Conservation (phyloP, 192 early-diverging fungal species). For the Chytriomyces sp. region DNA sequence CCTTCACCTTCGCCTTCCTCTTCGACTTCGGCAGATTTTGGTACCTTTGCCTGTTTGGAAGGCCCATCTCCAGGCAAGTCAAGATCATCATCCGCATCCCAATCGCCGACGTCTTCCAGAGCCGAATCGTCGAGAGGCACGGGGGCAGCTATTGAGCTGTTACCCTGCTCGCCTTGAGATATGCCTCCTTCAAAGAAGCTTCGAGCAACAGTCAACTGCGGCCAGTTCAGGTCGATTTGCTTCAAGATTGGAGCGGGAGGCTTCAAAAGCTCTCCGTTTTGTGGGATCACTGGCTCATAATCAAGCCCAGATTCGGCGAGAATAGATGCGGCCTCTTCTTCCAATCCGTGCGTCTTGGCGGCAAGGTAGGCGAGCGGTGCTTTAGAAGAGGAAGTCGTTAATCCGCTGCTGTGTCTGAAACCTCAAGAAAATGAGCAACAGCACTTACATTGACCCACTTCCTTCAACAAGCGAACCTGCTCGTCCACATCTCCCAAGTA, state of each 20-base stretch:
- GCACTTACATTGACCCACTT: constrained; percentile 81
- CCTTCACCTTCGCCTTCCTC: constrained; percentile 66
- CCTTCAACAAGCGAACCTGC: constrained; percentile 80
- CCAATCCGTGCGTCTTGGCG: constrained; percentile 87
- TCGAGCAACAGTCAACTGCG: constrained; percentile 80
- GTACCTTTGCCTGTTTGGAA: constrained; percentile 19
- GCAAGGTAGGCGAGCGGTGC: constrained; percentile 91
- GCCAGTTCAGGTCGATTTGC: constrained; percentile 89
- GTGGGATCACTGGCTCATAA: constrained; percentile 54
- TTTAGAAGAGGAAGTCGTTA: constrained; percentile 27
- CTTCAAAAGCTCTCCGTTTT: constrained; percentile 63
- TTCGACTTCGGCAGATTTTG: constrained; percentile 46
- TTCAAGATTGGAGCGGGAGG: constrained; percentile 74
- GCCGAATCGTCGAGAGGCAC: constrained; percentile 62
- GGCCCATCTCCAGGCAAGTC: constrained; percentile 46
- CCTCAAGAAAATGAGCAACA: neutral
- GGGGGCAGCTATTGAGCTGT: constrained; percentile 55
- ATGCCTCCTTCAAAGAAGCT: constrained; percentile 80
- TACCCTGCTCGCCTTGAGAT: constrained; percentile 12
- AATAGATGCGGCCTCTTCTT: constrained; percentile 84
- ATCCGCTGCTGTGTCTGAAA: neutral
- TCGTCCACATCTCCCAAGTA: constrained; percentile 93
- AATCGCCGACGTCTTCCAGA: constrained; percentile 70
- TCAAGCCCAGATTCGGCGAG: constrained; percentile 66
- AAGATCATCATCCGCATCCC: constrained; percentile 80